Conservation (phyloP, 139 green algal genomes). For the Eudorina sp. region DNA sequence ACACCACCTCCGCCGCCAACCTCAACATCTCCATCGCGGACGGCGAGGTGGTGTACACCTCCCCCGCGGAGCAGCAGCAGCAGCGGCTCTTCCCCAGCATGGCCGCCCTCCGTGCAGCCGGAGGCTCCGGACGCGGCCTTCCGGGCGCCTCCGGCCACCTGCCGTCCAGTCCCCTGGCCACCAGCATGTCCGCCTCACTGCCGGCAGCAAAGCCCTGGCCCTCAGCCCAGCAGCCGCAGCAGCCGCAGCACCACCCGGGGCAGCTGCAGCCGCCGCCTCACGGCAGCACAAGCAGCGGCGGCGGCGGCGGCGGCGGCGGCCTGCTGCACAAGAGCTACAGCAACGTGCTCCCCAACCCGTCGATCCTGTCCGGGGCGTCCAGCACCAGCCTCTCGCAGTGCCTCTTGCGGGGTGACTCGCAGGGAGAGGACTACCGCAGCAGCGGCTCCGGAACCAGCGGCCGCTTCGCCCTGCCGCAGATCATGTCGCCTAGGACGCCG, state of each 20-base stretch:
- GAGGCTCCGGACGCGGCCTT: no score
- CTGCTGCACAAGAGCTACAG: conserved; percentile 21
- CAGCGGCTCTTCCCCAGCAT: neutral
- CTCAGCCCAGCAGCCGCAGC: neutral
- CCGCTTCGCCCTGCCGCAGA: neutral
- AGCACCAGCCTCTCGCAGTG: neutral
- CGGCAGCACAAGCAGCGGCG: neutral
- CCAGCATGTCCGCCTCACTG: neutral
- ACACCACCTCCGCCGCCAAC: neutral
- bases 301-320: neutral
- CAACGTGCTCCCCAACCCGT: neutral
- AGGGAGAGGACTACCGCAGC: neutral
- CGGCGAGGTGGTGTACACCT: neutral
- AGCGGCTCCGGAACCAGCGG: neutral
- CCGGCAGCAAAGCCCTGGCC: neutral
- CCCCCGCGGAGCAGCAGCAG: neutral
- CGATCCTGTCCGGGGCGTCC: neutral
- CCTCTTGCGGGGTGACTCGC: neutral
- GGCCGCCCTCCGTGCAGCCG: no score
- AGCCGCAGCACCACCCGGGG: neutral
- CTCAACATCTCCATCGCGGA: neutral
- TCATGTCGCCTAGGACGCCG: neutral
- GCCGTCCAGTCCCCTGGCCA: neutral
- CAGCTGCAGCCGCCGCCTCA: no score
- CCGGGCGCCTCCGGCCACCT: no score